These are phyloP conservation scores for Rauvolfia tetraphylla DNA, from an alignment of 257 asterid genomes.

Conservation along the genomic window DNA sequence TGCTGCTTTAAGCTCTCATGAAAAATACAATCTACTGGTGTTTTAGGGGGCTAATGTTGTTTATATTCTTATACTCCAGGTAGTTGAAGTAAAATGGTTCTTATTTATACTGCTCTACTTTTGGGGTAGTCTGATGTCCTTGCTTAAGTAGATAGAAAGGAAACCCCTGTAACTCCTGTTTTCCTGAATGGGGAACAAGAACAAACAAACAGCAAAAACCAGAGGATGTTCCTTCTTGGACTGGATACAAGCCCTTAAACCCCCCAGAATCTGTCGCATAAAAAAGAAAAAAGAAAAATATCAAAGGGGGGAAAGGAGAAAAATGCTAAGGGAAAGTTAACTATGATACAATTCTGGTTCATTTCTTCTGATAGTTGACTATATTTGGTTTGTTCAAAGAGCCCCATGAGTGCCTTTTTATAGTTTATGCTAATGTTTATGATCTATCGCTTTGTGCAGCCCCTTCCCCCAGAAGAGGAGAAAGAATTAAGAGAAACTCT, in stretches of 20 bases:
- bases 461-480: conserved; percentile 83
- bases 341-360: no score
- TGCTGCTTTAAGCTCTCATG: not conserved
- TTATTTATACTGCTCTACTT: not conserved
- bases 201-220: no score
- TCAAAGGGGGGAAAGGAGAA: not conserved
- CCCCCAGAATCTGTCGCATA: no score
- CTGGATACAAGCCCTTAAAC: not conserved
- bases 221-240: not conserved
- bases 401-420: not conserved
- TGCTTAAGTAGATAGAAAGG: not conserved
- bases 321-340: not conserved
- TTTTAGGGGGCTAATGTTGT: not conserved
- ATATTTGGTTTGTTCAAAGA: not conserved
- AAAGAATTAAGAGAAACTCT: conserved; percentile 76
- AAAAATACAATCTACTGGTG: not conserved
- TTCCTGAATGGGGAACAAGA: no score
- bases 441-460: conserved; percentile 30
- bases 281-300: no score
- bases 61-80: not conserved
- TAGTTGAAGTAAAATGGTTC: not conserved
- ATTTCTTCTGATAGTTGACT: not conserved
- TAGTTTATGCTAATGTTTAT: conserved; percentile 12
- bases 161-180: no score
- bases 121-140: not conserved